phyloP scores from a whole-genome alignment of 2,329 filamentous ascomycete species.

The Hyphodiscus sp. region DNA sequence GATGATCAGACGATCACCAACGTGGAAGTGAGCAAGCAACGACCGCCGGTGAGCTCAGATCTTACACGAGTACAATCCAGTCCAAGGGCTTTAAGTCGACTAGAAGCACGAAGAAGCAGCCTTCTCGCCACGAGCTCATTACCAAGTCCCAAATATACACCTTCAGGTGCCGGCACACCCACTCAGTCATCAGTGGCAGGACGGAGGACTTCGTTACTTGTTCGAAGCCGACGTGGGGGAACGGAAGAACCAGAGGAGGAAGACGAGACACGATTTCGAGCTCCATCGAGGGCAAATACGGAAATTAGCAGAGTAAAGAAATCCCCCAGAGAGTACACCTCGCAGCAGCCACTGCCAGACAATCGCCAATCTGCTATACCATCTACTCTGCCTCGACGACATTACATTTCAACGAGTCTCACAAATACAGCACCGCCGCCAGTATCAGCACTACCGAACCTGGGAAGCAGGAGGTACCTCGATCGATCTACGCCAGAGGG shows the following conservation, averaged over 20 bases:
- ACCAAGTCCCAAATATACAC: slow-evolving; percentile 25
- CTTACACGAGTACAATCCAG: slow-evolving; percentile 23
- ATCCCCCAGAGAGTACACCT: slow-evolving; percentile 35
- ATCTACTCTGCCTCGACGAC: slow-evolving; percentile 44
- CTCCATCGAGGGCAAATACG: slow-evolving; percentile 52
- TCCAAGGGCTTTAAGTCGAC: slow-evolving; percentile 28
- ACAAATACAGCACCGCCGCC: slow-evolving; percentile 13
- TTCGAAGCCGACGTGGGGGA: slow-evolving; percentile 28
- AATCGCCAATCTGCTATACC: slow-evolving; percentile 30
- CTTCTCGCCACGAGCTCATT: slow-evolving; percentile 26
- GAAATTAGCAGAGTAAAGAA: slow-evolving; percentile 40
- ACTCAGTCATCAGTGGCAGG: slow-evolving; percentile 45
- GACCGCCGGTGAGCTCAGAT: slow-evolving; percentile 16
- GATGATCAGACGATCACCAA: slow-evolving; percentile 17
- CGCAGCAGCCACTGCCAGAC: slow-evolving; percentile 33
- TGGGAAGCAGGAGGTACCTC: slow-evolving; percentile 21
- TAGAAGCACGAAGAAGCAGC: slow-evolving; percentile 30
- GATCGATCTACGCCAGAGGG: slow-evolving; percentile 26
- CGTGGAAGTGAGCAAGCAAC: slow-evolving; percentile 14
- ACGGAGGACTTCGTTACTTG: slow-evolving; percentile 49
- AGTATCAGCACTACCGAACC: slow-evolving; percentile 13
- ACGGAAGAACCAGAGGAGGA: slow-evolving; percentile 33
- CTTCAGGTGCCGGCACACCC: slow-evolving; percentile 29
- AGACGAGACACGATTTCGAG: slow-evolving; percentile 44
- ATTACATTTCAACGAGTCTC: slow-evolving; percentile 43